These are phyloP conservation scores for Chytriomyces confervae DNA, from an alignment of 192 early-diverging fungal species.

Conservation along the genomic window DNA sequence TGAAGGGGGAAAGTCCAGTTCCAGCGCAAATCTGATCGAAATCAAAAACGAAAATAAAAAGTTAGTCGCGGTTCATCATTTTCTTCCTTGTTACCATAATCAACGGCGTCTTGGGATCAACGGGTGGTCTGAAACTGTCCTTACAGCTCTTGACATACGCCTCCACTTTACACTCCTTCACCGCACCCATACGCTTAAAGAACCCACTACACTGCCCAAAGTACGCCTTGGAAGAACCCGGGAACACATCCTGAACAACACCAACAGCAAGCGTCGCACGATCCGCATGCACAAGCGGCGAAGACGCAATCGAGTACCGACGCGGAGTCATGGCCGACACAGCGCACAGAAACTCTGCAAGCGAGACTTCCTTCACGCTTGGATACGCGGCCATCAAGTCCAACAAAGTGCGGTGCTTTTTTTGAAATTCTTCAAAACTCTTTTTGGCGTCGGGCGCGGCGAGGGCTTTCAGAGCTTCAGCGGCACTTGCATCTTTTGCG, in stretches of 20 bases:
- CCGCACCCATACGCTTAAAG: conserved; percentile 18
- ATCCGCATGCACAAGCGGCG: conserved; percentile 11
- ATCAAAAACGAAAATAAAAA: too few species aligned
- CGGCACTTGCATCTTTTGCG: conserved; percentile 29
- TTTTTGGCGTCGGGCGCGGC: conserved; percentile 36
- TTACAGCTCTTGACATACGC: conserved; percentile 26
- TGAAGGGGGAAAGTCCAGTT: conserved; percentile 87
- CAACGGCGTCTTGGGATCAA: conserved; percentile 59
- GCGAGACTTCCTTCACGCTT: conserved; percentile 38
- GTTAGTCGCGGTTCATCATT: too few species aligned
- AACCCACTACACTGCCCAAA: conserved; percentile 33
- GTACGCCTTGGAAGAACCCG: conserved; percentile 9
- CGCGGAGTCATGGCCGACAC: conserved; percentile 40
- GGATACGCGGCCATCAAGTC: conserved; percentile 53
- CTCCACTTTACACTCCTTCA: neutral
- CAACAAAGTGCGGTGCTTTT: conserved; percentile 52
- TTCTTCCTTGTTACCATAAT: conserved; percentile 63
- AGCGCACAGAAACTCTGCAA: conserved; percentile 51
- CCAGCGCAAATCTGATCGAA: conserved; percentile 64
- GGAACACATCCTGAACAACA: conserved; percentile 28
- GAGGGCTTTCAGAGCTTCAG: conserved; percentile 37
- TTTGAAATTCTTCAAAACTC: conserved; percentile 49
- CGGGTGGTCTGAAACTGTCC: conserved; percentile 67
- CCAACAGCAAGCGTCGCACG: conserved; percentile 30
- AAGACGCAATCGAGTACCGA: conserved; percentile 46